Conservation (phyloP, 305 asterid species). For the Andrographis paniculata region DNA sequence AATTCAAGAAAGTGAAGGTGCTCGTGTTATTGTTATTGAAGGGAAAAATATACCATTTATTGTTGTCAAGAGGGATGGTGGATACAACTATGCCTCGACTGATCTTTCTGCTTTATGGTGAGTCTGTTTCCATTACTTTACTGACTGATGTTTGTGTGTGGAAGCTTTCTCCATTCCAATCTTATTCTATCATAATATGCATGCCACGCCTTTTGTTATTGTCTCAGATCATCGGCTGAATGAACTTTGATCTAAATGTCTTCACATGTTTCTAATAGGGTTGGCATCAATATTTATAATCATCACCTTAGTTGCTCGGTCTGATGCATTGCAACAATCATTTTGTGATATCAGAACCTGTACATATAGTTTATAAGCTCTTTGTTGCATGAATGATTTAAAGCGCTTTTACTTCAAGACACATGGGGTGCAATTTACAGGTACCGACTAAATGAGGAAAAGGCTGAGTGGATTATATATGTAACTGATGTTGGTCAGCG, state of each 20-base stretch:
- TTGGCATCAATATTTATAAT: not conserved
- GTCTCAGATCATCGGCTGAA: not conserved
- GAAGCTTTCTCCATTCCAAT: constrained; percentile 9
- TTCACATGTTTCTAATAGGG: not conserved
- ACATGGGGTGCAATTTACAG: constrained; percentile 30
- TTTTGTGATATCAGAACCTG: no score
- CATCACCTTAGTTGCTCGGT: no score
- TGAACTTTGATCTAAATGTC: not conserved
- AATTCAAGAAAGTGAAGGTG: constrained; percentile 88
- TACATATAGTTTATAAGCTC: no score
- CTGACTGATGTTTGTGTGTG: constrained; percentile 5
- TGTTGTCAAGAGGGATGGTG: constrained; percentile 93
- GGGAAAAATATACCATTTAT: constrained; percentile 76
- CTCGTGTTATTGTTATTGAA: constrained; percentile 81
- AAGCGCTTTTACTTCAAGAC: constrained; percentile 10
- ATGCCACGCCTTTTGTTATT: constrained; percentile 1
- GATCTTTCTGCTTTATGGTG: constrained; percentile 92
- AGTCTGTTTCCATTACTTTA: constrained; percentile 23
- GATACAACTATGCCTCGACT: constrained; percentile 90
- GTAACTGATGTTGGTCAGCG: constrained; percentile 87
- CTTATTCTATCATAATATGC: not conserved
- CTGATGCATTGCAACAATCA: no score
- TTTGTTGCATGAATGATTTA: no score
- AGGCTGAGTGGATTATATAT: constrained; percentile 90
- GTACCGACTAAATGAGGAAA: constrained; percentile 88